phyloP scores from a whole-genome alignment of 2,329 filamentous ascomycete genomes.

The Claviceps pazoutovae region DNA sequence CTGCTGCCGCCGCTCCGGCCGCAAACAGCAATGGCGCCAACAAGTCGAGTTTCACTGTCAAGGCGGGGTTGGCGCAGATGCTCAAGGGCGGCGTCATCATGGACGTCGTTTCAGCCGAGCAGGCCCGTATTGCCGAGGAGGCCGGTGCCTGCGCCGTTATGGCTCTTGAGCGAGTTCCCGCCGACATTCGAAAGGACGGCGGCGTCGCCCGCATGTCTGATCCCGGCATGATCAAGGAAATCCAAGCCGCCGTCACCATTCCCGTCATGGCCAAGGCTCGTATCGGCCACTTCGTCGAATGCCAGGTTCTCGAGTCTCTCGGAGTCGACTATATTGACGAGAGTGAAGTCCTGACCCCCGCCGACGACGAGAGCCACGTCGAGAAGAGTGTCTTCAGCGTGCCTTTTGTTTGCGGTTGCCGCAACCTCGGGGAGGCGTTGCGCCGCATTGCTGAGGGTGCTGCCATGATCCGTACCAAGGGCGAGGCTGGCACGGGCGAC shows the following conservation, averaged over 20 bases:
- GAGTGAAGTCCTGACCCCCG: constrained; percentile 91
- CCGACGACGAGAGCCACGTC: constrained; percentile 82
- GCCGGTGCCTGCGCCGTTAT: constrained; percentile 94
- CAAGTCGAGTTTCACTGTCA: constrained; percentile 63
- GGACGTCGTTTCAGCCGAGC: constrained; percentile 90
- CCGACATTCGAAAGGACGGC: constrained; percentile 84
- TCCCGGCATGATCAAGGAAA: constrained; percentile 85
- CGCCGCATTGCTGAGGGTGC: constrained; percentile 84
- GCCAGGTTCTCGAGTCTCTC: constrained; percentile 90
- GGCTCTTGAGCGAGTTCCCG: constrained; percentile 93
- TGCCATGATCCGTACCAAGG: constrained; percentile 98
- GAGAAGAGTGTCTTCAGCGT: constrained; percentile 71
- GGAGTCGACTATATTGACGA: constrained; percentile 98
- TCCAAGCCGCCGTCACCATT: constrained; percentile 88
- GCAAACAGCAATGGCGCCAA: constrained; percentile 20
- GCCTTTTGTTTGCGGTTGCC: constrained; percentile 93
- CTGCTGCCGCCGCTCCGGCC: constrained; percentile 14
- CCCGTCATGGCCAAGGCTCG: constrained; percentile 98
- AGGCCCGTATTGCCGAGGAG: constrained; percentile 94
- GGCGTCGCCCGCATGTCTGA: constrained; percentile 97
- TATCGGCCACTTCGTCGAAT: constrained; percentile 96
- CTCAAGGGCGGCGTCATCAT: constrained; percentile 98
- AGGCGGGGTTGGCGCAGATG: constrained; percentile 93
- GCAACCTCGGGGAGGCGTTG: constrained; percentile 85
- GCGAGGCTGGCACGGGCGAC: constrained; percentile 92